Base-by-base conservation (phyloP, 2,329 filamentous ascomycete species). In the Lomentospora prolificans region DNA sequence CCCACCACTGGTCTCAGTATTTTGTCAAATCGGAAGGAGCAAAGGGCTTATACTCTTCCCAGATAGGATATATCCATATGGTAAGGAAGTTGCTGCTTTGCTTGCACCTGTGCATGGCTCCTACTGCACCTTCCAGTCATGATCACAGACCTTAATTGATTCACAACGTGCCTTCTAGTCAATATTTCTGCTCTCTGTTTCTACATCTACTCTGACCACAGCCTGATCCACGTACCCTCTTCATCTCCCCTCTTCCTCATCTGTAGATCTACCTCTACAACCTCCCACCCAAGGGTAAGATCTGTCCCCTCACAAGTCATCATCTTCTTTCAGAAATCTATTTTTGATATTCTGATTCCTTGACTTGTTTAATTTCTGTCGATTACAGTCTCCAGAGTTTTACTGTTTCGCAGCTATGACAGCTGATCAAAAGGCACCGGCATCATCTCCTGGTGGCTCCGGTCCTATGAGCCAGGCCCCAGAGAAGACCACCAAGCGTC, bases 301-400 rank as follows among this genome's bases (percentile, higher is more conserved):
- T n/a, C n/a, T n/a, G n/a, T n/a, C n/a, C n/a, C n/a, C n/a, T n/a
- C n/a, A n/a, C n/a, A n/a, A n/a, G n/a, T n/a, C n/a, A n/a, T n/a
- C 41, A 8, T 19, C 41, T 46, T 46, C 50, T 51, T 14, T 5
- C 46, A 36, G 10, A 33, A 52, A 48, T 54, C 50, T 51, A 52
- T 31, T 53, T 55, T 28, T 53, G 39, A 46, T 51, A 51, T 41
- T 55, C n/a, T n/a, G n/a, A n/a, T n/a, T n/a, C n/a, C n/a, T n/a
- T n/a, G n/a, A n/a, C n/a, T n/a, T n/a, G n/a, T n/a, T 33, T 6
- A 12, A 33, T 41, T 24, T 51, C 54, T 30, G 46, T 39, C 12
- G 17, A 41, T n/a, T 10, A 39, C 22, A 39, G 51, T 56, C 46
- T 50, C 25, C 25, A 25, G 28, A 5, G 14, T 17, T n/a, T 51